Percentiles rank a stretch among this genome's conserved stretches.
phyloP scores from a whole-genome alignment of 176 grass and related monocot species.

The Canna indica region DNA sequence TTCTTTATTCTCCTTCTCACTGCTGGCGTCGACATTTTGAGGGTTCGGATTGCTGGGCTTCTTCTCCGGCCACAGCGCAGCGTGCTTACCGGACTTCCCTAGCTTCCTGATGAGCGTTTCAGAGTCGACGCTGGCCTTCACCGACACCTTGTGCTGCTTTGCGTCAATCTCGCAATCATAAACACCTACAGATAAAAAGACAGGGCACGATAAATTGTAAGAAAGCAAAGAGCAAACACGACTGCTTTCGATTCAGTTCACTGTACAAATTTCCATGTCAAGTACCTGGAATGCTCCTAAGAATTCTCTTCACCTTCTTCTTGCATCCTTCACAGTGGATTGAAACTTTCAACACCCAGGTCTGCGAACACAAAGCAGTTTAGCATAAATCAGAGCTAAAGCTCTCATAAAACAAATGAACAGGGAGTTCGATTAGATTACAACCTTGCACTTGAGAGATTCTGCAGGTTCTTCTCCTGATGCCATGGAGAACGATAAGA shows the following conservation, averaged over 20 bases:
- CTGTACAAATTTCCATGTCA: too few species aligned
- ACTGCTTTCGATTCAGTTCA: too few species aligned
- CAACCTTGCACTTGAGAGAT: background rate
- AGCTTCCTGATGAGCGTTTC: slow-evolving; percentile 29
- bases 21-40: background rate
- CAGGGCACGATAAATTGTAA: background rate
- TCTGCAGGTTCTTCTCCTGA: background rate
- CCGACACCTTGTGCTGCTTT: slow-evolving; percentile 28
- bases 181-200: slow-evolving; percentile 19
- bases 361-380: slow-evolving; percentile 22
- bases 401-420: background rate
- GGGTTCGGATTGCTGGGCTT: background rate
- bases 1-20: background rate
- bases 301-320: slow-evolving; percentile 60
- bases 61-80: slow-evolving; percentile 24
- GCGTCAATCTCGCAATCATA: slow-evolving; percentile 28
- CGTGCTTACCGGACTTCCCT: slow-evolving; percentile 26
- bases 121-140: slow-evolving; percentile 18
- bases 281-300: slow-evolving; percentile 30
- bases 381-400: too few species aligned
- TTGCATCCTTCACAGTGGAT: slow-evolving; percentile 70
- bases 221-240: too few species aligned
- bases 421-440: background rate
- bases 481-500: background rate
- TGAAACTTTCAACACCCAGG: slow-evolving; percentile 42